Evolutionary conservation across 1,139 yeast species (phyloP).

Genomic region (Yamadazyma sp.): DNA sequence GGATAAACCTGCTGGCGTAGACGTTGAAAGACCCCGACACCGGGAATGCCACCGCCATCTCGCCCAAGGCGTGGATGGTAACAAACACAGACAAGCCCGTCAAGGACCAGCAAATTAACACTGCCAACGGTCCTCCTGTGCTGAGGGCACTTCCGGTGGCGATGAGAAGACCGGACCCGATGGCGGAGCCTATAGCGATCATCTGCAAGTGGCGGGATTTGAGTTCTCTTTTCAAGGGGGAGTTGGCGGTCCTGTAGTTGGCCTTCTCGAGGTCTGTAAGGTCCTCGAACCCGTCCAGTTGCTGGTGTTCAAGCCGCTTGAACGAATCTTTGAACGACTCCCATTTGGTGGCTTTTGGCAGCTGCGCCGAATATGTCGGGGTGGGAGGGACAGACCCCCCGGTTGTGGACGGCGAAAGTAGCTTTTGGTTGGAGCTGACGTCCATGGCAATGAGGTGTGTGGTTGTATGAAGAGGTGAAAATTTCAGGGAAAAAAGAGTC

Average conservation of each 20-base stretch:
- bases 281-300: constrained; percentile 21
- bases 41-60: constrained; percentile 38
- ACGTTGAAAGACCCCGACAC: constrained; percentile 41
- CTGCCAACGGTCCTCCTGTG: constrained; percentile 67
- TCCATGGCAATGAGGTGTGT: neutral
- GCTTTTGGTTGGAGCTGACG: neutral
- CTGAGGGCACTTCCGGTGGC: constrained; percentile 39
- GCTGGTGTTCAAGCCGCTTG: constrained; percentile 21
- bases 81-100: constrained; percentile 28
- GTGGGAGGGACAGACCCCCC: neutral
- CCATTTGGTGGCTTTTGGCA: constrained; percentile 26
- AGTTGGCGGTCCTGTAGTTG: constrained; percentile 37
- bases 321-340: constrained; percentile 41
- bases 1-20: constrained; percentile 40
- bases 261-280: constrained; percentile 38
- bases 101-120: constrained; percentile 50
- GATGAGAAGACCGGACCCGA: constrained; percentile 55
- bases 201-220: constrained; percentile 46
- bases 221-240: constrained; percentile 36
- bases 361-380: no score
- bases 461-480: no score
- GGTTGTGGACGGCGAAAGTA: neutral
- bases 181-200: constrained; percentile 84
- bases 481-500: neutral
- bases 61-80: constrained; percentile 45